Conservation (phyloP, 495 filamentous ascomycete genomes). For the Tuber borchii region DNA sequence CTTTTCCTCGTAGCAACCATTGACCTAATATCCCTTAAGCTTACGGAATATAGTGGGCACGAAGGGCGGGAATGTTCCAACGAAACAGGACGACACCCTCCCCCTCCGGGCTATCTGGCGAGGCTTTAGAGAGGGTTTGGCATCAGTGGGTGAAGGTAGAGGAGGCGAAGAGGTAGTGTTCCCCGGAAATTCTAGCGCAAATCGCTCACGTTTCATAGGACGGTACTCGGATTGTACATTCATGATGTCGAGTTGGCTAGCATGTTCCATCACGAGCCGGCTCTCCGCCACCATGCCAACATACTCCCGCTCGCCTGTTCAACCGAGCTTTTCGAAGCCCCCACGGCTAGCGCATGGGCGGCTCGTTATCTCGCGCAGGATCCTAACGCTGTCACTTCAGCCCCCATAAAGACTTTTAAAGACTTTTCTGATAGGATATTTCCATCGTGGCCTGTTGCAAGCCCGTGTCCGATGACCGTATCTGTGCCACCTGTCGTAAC, state of each 20-base stretch:
- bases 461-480: neutral
- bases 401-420: neutral
- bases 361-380: constrained; percentile 4
- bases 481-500: constrained; percentile 2
- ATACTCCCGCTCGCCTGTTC: neutral
- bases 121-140: constrained; percentile 21
- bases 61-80: constrained; percentile 22
- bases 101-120: constrained; percentile 7
- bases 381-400: neutral
- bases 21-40: neutral
- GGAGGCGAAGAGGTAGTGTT: constrained; percentile 17
- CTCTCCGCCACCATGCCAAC: constrained; percentile 19
- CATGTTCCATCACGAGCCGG: constrained; percentile 28
- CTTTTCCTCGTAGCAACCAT: neutral
- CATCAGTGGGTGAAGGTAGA: constrained; percentile 26
- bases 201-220: constrained; percentile 12
- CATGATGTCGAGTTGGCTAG: constrained; percentile 27
- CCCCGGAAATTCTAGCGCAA: neutral
- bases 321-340: constrained; percentile 25
- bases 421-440: constrained; percentile 4
- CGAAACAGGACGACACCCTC: neutral
- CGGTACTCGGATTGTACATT: constrained; percentile 30
- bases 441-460: neutral
- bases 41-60: constrained; percentile 22
- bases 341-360: constrained; percentile 19